Conservation (phyloP, 192 early-diverging fungal species). For the Gaertneriomyces semiglobifer region DNA sequence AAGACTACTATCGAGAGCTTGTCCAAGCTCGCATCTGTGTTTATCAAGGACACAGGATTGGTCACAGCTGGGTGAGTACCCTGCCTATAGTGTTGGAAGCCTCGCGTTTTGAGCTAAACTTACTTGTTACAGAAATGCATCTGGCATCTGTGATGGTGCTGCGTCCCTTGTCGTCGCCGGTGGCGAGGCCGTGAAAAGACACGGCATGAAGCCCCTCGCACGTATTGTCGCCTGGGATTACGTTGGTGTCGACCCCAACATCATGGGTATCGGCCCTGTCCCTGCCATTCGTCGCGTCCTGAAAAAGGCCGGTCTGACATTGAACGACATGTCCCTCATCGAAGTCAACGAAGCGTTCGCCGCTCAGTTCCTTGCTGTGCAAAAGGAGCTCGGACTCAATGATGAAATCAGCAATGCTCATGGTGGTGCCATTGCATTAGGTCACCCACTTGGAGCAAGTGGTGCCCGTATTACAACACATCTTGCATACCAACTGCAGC, state of each 20-base stretch:
- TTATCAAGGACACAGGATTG: constrained; percentile 80
- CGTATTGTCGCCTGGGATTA: constrained; percentile 81
- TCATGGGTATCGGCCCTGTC: constrained; percentile 98
- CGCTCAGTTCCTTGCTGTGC: constrained; percentile 83
- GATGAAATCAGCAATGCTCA: constrained; percentile 75
- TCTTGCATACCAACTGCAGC: constrained; percentile 77
- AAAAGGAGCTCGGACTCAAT: constrained; percentile 83
- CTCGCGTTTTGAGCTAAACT: neutral
- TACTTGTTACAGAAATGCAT: constrained; percentile 65
- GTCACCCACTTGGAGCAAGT: constrained; percentile 91
- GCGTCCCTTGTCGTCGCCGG: constrained; percentile 80
- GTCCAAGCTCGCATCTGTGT: constrained; percentile 77
- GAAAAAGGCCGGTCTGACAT: constrained; percentile 67
- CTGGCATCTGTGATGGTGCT: constrained; percentile 93
- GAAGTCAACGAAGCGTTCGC: constrained; percentile 99
- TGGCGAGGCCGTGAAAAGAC: constrained; percentile 76
- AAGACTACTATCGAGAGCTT: constrained; percentile 75
- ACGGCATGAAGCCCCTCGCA: constrained; percentile 79
- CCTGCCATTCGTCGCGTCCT: constrained; percentile 84
- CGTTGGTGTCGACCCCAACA: constrained; percentile 83
- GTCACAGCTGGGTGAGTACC: constrained; percentile 77
- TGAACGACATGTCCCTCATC: constrained; percentile 84
- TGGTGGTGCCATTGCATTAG: constrained; percentile 89
- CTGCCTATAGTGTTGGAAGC: neutral
- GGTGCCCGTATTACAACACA: constrained; percentile 92